Conservation (phyloP, 495 filamentous ascomycete species). For the Diplogelasinospora grovesii region DNA sequence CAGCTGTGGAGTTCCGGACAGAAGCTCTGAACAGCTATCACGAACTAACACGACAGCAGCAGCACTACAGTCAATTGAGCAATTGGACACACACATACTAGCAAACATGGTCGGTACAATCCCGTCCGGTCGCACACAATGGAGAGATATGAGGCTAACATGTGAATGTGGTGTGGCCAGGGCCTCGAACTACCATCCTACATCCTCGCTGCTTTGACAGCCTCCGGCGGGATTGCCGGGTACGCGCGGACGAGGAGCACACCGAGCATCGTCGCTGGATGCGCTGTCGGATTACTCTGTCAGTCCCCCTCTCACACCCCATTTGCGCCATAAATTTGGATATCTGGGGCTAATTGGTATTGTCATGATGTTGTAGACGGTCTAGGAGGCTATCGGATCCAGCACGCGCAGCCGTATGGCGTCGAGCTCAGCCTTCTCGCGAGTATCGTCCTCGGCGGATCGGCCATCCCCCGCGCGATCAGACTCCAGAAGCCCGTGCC, state of each 20-base stretch:
- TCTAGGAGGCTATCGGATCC: conserved; percentile 64
- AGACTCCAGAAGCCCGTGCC: conserved; percentile 73
- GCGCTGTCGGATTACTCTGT: conserved; percentile 65
- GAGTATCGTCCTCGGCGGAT: conserved; percentile 71
- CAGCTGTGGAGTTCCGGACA: too few relatives aligned
- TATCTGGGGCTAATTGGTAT: conserved; percentile 1
- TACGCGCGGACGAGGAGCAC: conserved; percentile 74
- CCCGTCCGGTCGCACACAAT: neutral
- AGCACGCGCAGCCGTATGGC: conserved; percentile 59
- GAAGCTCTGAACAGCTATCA: too few relatives aligned
- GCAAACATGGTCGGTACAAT: conserved; percentile 2
- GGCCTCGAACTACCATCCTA: conserved; percentile 48
- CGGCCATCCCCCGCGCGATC: conserved; percentile 77
- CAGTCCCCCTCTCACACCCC: conserved; percentile 12
- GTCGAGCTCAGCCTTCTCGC: conserved; percentile 73
- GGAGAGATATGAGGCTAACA: neutral
- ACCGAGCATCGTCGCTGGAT: conserved; percentile 76
- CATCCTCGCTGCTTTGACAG: conserved; percentile 74
- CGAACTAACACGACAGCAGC: too few relatives aligned
- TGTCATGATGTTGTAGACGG: conserved; percentile 44
- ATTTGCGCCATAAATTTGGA: neutral
- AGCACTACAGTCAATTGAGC: too few relatives aligned
- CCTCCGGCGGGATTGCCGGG: conserved; percentile 78
- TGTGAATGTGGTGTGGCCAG: too few relatives aligned
- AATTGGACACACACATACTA: too few relatives aligned